A percentile compares a stretch with the other conserved stretches of the same genome.
Evolutionary conservation across 2,329 filamentous ascomycete species (phyloP).

Genomic region (Aquanectria penicillioides): DNA sequence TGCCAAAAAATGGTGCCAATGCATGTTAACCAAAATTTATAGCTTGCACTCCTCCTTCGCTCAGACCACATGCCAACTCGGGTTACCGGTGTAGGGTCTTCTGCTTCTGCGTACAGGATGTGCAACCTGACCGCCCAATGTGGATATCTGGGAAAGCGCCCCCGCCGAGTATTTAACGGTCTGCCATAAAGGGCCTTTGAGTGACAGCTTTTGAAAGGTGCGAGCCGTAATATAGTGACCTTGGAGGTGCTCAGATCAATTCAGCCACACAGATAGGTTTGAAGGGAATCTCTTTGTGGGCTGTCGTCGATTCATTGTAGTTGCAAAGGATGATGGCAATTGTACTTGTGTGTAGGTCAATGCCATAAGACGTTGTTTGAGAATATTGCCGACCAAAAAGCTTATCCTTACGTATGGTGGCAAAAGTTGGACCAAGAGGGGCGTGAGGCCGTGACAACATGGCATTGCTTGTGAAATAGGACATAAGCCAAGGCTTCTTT

Average conservation of each 20-base stretch:
- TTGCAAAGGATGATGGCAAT: conserved; percentile 61
- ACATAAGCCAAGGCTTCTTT: conserved; percentile 45
- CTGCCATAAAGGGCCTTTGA: too few relatives aligned
- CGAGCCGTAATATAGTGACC: too few relatives aligned
- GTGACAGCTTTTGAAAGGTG: too few relatives aligned
- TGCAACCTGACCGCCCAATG: not conserved
- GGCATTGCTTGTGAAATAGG: conserved; percentile 59
- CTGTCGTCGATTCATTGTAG: conserved; percentile 64
- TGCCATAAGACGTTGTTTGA: not conserved
- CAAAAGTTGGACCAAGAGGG: conserved; percentile 61
- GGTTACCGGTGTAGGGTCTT: not conserved
- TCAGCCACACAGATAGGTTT: too few relatives aligned
- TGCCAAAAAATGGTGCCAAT: too few relatives aligned
- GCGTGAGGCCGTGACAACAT: conserved; percentile 62
- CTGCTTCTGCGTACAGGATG: not conserved
- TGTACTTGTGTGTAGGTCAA: conserved; percentile 64
- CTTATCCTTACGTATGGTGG: conserved; percentile 65
- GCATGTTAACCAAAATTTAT: too few relatives aligned
- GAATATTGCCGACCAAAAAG: conserved; percentile 46
- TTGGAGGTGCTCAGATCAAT: too few relatives aligned
- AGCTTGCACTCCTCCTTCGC: too few relatives aligned
- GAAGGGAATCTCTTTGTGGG: conserved; percentile 62
- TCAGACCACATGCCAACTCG: not conserved
- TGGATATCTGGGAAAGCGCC: not conserved
- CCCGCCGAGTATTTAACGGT: too few relatives aligned